Percentiles rank a stretch among this genome's conserved stretches.
These are phyloP conservation scores for Chrysanthemum seticuspe DNA, from an alignment of 129 eudicot species.

Conservation along the genomic window DNA sequence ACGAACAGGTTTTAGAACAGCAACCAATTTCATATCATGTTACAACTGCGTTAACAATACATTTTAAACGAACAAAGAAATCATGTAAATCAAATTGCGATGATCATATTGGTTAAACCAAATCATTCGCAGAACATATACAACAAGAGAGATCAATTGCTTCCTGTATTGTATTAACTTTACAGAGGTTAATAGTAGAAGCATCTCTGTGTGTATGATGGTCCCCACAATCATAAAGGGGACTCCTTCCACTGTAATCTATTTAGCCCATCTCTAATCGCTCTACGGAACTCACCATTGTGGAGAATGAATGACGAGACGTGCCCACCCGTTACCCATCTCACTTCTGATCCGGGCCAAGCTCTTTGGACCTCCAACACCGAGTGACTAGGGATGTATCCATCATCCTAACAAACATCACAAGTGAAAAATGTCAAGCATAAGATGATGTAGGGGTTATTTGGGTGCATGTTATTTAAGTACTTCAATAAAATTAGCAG, in stretches of 20 bases:
- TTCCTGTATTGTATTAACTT: slow-evolving; percentile 19
- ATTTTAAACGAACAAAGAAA: too few species aligned
- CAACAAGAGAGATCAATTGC: slow-evolving; percentile 17
- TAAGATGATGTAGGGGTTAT: not conserved
- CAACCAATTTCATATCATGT: too few species aligned
- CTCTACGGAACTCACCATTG: slow-evolving; percentile 73
- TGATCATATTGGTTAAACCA: not conserved
- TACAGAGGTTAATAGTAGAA: slow-evolving; percentile 21
- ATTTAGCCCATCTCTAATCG: slow-evolving; percentile 79
- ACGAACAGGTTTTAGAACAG: too few species aligned
- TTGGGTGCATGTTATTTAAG: not conserved
- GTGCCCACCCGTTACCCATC: slow-evolving; percentile 98
- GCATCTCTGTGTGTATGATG: slow-evolving; percentile 9
- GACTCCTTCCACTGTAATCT: slow-evolving; percentile 81
- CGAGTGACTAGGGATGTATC: slow-evolving; percentile 92
- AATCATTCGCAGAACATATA: slow-evolving; percentile 15
- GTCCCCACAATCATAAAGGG: slow-evolving; percentile 33
- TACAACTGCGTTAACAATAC: too few species aligned
- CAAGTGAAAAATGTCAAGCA: not conserved
- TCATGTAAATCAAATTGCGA: too few species aligned
- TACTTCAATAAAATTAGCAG: not conserved
- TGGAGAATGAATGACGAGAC: slow-evolving; percentile 90
- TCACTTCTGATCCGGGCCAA: slow-evolving; percentile 99
- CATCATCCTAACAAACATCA: slow-evolving; percentile 75
- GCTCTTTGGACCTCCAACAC: slow-evolving; percentile 93